Evolutionary conservation across 2,329 filamentous ascomycete species (phyloP).

Genomic region (Hypoxylon sp.): DNA sequence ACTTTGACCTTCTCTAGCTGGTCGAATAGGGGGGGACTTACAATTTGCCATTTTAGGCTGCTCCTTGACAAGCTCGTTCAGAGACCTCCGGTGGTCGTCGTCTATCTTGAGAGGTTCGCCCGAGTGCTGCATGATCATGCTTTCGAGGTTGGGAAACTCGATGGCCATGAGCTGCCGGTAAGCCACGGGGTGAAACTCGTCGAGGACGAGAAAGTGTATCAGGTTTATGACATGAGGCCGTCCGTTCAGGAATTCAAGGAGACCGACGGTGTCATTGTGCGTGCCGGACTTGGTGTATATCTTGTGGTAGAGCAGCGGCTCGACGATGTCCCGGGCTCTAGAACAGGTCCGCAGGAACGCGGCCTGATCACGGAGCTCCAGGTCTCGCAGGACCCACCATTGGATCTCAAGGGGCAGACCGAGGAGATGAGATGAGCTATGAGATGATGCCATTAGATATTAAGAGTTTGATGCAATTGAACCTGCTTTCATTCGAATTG

Average conservation of each 20-base stretch:
- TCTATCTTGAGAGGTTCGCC: conserved; percentile 13
- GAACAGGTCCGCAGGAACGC: conserved; percentile 19
- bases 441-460: neutral
- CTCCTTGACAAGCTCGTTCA: conserved; percentile 23
- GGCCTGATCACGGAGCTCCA: conserved; percentile 19
- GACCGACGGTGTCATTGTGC: conserved; percentile 14
- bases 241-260: conserved; percentile 19
- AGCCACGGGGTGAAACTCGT: conserved; percentile 31
- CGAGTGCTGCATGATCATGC: conserved; percentile 23
- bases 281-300: conserved; percentile 20
- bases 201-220: conserved; percentile 23
- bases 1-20: neutral
- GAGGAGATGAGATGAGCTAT: conserved; percentile 17
- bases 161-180: conserved; percentile 28
- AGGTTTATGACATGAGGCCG: conserved; percentile 21
- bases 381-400: conserved; percentile 30
- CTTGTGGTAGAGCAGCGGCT: conserved; percentile 25
- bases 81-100: conserved; percentile 16
- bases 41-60: conserved; percentile 26
- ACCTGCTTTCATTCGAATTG: neutral
- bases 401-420: conserved; percentile 27
- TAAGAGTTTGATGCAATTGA: too few species aligned
- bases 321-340: conserved; percentile 15
- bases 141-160: conserved; percentile 29
- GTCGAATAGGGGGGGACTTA: conserved; percentile 9